Base-by-base conservation (phyloP, 192 early-diverging fungal species). In the Linnemannia zychae region DNA sequence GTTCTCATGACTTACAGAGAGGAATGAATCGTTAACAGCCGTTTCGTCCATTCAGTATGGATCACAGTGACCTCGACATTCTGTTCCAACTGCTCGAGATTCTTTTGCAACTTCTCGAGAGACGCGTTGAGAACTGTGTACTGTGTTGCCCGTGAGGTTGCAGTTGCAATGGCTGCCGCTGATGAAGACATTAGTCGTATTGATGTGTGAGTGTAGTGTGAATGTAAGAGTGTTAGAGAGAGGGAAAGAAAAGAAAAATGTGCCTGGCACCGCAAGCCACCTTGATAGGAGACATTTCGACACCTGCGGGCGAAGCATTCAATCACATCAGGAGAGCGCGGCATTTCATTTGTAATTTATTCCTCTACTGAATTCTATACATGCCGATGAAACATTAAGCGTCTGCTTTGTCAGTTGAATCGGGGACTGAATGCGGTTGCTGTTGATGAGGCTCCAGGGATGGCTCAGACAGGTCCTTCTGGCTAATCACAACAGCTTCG, bases 101-200 rank as follows among this genome's bases (percentile, higher is more conserved):
- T 84, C 68, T 70, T 71, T 65, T 79, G 76, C 22, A 84, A 68
- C 37, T 72, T 84, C 53, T 84, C 82, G 17, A 84, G 60, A 0
- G 82, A 74, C 67, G 82, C 82, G 53, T 84, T 84, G 38, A 84
- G 50, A 37, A 84, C 77, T n/a, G 82, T 84, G 66, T 84, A 84
- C 7, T 79, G 82, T 5, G 82, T 84, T n/a, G 76, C 67, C 4
- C 82, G 76, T 24, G 82, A 79, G 47, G 72, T 53, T 16, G 33
- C 36, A 1, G 73, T 48, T 49, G 77, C 46, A 15, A 71, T 28
- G 37, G 81, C 75, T 9, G 79, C 31, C 33, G 49, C 37, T 44
- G 50, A 20, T 48, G 65, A 67, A 28, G 73, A 75, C 73, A 75
- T 75, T 63, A 0, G 57, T 3, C 7, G 13, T 28, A 7, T 44